Conservation (phyloP, 305 asterid genomes). For the Fraxinus sp. region DNA sequence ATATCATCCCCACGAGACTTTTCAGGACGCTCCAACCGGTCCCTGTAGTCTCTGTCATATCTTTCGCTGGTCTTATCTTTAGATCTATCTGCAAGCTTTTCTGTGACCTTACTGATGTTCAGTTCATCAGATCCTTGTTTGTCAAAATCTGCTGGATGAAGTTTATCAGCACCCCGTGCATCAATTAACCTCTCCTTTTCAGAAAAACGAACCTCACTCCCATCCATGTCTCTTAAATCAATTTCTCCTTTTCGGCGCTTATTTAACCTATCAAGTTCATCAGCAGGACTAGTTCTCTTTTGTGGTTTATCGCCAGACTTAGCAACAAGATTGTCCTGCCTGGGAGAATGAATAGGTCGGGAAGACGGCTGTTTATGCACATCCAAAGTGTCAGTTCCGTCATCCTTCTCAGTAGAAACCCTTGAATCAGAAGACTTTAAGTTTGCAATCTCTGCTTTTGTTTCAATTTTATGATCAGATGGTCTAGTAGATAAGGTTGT, state of each 20-base stretch:
- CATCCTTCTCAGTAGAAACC: slow-evolving; percentile 62
- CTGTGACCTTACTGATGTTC: slow-evolving; percentile 46
- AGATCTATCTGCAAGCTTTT: slow-evolving; percentile 65
- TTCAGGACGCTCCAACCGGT: slow-evolving; percentile 70
- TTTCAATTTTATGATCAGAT: slow-evolving; percentile 53
- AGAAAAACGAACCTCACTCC: slow-evolving; percentile 55
- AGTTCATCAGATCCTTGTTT: slow-evolving; percentile 66
- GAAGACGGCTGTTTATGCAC: slow-evolving; percentile 53
- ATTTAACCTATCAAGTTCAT: slow-evolving; percentile 71
- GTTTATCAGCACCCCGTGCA: slow-evolving; percentile 54
- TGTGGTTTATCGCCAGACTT: slow-evolving; percentile 70
- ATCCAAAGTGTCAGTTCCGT: slow-evolving; percentile 56
- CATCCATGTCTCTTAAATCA: slow-evolving; percentile 70
- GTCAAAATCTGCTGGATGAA: slow-evolving; percentile 49
- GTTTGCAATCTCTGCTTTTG: slow-evolving; percentile 47
- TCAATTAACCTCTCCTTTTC: slow-evolving; percentile 77
- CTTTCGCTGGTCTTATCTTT: slow-evolving; percentile 84
- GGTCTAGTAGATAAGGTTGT: slow-evolving; percentile 48
- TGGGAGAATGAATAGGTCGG: slow-evolving; percentile 71
- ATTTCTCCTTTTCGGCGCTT: slow-evolving; percentile 87
- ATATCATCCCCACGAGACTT: slow-evolving; percentile 78
- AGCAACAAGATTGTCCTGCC: slow-evolving; percentile 53
- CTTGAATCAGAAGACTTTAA: slow-evolving; percentile 56
- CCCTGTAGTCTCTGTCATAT: slow-evolving; percentile 80
- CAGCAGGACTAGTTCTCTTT: slow-evolving; percentile 83